Evolutionary conservation across 441 rosid genomes (phyloP), one percentile per base, ranked within the genome.

Genomic region (Eutrema salsugineum): DNA sequence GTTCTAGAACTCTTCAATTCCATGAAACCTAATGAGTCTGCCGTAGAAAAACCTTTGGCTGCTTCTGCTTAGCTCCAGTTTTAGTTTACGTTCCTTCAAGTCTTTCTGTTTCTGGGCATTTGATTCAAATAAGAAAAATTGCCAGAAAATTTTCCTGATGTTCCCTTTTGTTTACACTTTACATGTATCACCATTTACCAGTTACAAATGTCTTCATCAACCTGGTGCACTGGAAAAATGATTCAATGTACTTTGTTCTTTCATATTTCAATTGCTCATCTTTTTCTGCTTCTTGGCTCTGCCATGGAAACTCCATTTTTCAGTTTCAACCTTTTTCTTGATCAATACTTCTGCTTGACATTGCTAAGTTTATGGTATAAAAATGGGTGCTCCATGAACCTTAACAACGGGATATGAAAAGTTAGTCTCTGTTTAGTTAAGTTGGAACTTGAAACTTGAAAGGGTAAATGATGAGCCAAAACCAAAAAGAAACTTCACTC

Each of bases 1-100:
- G 88, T 91, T 73, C 79, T 91, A 79, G 82, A 87, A 83, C 90
- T 93, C 79, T 88, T 95, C 70, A 80, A 56, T 78, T 79, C 88
- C 36, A 80, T 73, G 80, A 85, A 89, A 77, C 71, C 82, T 22
- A 76, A 68, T 58, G 73, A 79, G 70, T 66, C 69, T 71, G 27
- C 60, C 47, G 35, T 53, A 58, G 80, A 60, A 24, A 38, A 44
- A 60, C 70, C 66, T 3, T 39, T 76, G 77, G 73, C 69, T 53
- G 60, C 65, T 71, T 27, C 79, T 64, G 46, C 76, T 40, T 76
- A 76, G 80, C 60, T 66, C 60, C 24, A 12, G 47, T 27, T 46
- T 69, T 66, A 54, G 73, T 66, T 58, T 66, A 66, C 53, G 15
- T 36, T 77, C 42, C 72, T 28, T 55, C 47, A 32, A 49, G 63